Conservation (phyloP, 495 filamentous ascomycete species). For the Penicillium subrubescens region DNA sequence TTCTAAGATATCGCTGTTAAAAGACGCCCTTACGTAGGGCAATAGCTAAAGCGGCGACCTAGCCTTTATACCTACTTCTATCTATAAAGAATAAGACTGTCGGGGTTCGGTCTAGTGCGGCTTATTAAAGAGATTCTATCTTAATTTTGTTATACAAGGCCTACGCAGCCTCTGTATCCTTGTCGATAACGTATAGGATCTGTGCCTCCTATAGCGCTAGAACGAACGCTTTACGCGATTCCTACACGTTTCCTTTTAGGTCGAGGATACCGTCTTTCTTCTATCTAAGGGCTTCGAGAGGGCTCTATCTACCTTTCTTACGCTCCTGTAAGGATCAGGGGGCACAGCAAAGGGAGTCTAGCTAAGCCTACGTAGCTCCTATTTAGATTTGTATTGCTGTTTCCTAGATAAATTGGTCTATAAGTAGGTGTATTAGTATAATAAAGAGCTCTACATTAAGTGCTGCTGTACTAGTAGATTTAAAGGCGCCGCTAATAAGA, state of each 20-base stretch:
- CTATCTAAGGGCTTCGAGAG: background rate
- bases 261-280: background rate
- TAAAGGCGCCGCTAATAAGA: slow-evolving; percentile 13
- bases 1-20: background rate
- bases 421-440: background rate
- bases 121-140: background rate
- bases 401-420: background rate
- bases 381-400: background rate
- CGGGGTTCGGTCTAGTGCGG: background rate
- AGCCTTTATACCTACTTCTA: background rate
- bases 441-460: background rate
- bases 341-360: too few species aligned
- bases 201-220: background rate
- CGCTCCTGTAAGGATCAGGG: too few species aligned
- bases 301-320: background rate
- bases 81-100: background rate
- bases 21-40: background rate
- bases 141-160: background rate
- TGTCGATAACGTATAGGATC: background rate
- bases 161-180: background rate
- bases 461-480: background rate
- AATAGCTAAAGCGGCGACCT: background rate
- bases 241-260: background rate
- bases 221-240: background rate
- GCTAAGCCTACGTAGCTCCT: background rate